Base-by-base conservation (phyloP, 306 rosid species). In the Acacia acuminata region DNA sequence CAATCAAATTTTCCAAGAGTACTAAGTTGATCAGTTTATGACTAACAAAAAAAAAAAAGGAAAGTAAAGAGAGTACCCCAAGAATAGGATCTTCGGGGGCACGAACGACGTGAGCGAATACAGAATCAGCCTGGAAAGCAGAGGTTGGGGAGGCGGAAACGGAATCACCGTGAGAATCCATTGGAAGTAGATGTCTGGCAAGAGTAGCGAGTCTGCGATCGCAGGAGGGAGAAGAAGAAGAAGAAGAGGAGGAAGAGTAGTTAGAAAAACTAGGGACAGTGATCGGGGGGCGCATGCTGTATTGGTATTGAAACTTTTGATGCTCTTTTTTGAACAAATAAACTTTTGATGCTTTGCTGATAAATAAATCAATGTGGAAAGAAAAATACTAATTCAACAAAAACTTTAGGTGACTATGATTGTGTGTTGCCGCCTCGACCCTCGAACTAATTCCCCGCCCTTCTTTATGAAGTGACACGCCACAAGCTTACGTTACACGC, bases 71-170 rank as follows among this genome's bases (percentile, higher is more conserved):
- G 24, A 75, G 34, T 91, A 96, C 98, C 83, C 99, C 98, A 69
- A 96, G 98, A 69, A 96, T 96, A 71, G 98, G 94, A 94, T 96
- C 99, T 89, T 96, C 99, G 8, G 99, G 97, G 78, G 92, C 99
- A 17, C 87, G 99, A 55, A 75, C 89, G n/a, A 96, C 80, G 43
- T 94, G 97, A 89, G 89, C 88, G 80, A 96, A 96, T 82, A 90
- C 94, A 47, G 98, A 94, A 83, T 79, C 84, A 84, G 58, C 82
- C 24, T 73, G 58, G 17, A 78, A 63, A 45, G 90, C 77, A 14
- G 97, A 78, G 76, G 76, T 24, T 5, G 76, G 58, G 38, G 58
- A 44, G 73, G 91, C 85, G 63, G 94, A 88, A 65, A 94, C 40
- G 20, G 68, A 71, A 48, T 45, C 71, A 48, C n/a, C 53, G 7